A percentile compares a stretch with the other conserved stretches of the same genome.
These are phyloP conservation scores for Spergularia bocconei DNA, from an alignment of 148 eudicot species.

Conservation along the genomic window DNA sequence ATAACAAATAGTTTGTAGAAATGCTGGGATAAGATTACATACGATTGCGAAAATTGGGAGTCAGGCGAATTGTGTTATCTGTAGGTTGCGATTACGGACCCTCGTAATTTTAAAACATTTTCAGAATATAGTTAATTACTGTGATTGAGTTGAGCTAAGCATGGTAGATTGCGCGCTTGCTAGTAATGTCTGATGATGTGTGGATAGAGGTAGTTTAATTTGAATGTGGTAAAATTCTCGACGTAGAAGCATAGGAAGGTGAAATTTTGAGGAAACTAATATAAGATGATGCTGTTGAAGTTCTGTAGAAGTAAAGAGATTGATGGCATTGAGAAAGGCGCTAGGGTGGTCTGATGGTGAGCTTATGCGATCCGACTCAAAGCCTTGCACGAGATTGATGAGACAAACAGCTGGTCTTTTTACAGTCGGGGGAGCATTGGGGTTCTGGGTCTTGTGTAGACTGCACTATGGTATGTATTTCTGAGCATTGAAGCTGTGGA, in stretches of 20 bases:
- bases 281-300: background rate
- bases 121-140: background rate
- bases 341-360: constrained; percentile 95
- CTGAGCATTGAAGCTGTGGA: background rate
- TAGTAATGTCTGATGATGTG: constrained; percentile 1
- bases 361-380: constrained; percentile 85
- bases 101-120: background rate
- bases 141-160: background rate
- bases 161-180: background rate
- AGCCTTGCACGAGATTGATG: constrained; percentile 87
- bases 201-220: background rate
- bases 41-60: background rate
- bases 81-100: background rate
- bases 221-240: background rate
- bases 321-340: constrained; percentile 74
- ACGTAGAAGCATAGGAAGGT: background rate
- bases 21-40: background rate
- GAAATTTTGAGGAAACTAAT: background rate
- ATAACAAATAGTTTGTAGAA: background rate
- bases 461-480: constrained; percentile 74
- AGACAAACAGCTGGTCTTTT: constrained; percentile 88
- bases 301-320: background rate
- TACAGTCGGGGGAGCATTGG: constrained; percentile 82
- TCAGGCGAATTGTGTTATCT: too few species aligned
- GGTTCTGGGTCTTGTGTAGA: constrained; percentile 91